These are phyloP conservation scores for Phytophthora quininea DNA, from an alignment of 352 stramenopile genomes.

Conservation along the genomic window DNA sequence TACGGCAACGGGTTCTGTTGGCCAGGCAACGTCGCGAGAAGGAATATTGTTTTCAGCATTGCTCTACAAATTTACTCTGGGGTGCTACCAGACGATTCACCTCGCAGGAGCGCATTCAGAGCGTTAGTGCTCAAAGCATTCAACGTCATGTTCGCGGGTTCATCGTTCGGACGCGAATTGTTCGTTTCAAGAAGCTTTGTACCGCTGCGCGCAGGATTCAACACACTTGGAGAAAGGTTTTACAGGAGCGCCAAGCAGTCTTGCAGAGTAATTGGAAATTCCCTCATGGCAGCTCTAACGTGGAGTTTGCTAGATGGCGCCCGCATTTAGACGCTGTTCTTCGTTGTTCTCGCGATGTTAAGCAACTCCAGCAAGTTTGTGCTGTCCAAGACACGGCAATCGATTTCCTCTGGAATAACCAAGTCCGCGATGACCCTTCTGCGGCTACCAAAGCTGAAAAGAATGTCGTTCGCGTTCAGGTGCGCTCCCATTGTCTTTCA, in stretches of 20 bases:
- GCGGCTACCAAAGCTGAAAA: constrained; percentile 3
- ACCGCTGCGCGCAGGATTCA: constrained; percentile 31
- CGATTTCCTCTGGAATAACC: constrained; percentile 20
- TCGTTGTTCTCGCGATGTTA: constrained; percentile 36
- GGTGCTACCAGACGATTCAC: constrained; percentile 6
- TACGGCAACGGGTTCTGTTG: constrained; percentile 16
- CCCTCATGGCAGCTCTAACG: background rate
- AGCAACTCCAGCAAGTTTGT: constrained; percentile 52
- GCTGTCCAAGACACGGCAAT: constrained; percentile 52
- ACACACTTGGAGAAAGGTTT: constrained; percentile 23
- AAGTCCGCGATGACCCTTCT: background rate
- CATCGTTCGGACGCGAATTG: constrained; percentile 19
- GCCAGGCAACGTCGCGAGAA: constrained; percentile 12
- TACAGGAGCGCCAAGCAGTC: constrained; percentile 7
- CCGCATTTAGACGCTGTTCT: constrained; percentile 17
- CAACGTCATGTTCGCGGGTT: constrained; percentile 34
- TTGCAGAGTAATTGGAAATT: constrained; percentile 12
- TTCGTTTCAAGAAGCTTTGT: constrained; percentile 12
- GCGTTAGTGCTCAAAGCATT: constrained; percentile 21
- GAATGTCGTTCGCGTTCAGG: constrained; percentile 14
- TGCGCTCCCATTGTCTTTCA: background rate
- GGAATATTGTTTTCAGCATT: constrained; percentile 37
- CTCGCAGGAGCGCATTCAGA: constrained; percentile 4
- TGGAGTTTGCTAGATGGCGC: constrained; percentile 3
- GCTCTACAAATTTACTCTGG: constrained; percentile 19